A percentile compares a stretch with the other conserved stretches of the same genome.
Conservation (phyloP, 2,329 filamentous ascomycete genomes). For the Microcera coccophila region DNA sequence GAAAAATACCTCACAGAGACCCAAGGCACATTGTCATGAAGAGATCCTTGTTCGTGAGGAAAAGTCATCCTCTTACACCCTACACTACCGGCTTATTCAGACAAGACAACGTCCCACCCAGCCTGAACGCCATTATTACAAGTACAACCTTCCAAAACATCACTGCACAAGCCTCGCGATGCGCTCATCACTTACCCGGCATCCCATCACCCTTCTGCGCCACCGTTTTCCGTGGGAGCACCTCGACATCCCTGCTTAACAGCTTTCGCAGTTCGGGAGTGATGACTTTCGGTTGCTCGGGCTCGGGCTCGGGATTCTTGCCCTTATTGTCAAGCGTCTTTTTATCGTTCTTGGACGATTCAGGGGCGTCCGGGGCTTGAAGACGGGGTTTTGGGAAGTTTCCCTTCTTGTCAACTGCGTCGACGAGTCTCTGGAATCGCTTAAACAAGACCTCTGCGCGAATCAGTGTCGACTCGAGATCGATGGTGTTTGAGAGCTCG, state of each 20-base stretch:
- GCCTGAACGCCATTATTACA: constrained; percentile 8
- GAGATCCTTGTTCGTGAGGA: too few relatives aligned
- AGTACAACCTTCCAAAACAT: constrained; percentile 9
- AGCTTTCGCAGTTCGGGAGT: constrained; percentile 55
- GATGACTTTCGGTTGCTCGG: constrained; percentile 44
- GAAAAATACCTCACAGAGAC: too few relatives aligned
- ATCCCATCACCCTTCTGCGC: constrained; percentile 36
- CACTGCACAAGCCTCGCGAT: neutral
- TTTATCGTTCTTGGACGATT: constrained; percentile 13
- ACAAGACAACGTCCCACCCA: constrained; percentile 1
- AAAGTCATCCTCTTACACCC: neutral
- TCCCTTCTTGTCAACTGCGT: constrained; percentile 86
- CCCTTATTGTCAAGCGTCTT: constrained; percentile 3
- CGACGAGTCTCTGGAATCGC: constrained; percentile 81
- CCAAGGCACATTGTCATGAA: neutral
- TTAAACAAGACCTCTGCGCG: constrained; percentile 85
- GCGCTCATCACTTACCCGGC: constrained; percentile 24
- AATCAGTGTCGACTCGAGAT: constrained; percentile 79
- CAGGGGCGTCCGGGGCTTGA: constrained; percentile 8
- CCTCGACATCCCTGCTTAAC: constrained; percentile 46
- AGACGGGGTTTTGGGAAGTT: constrained; percentile 64
- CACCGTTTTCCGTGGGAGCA: constrained; percentile 38
- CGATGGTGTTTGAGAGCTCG: constrained; percentile 88
- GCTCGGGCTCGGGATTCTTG: constrained; percentile 21
- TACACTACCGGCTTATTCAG: neutral